A percentile compares a stretch with the other conserved stretches of the same genome.
Evolutionary conservation across 2,329 filamentous ascomycete genomes (phyloP).

Genomic region (Chalaropsis ovoidea): DNA sequence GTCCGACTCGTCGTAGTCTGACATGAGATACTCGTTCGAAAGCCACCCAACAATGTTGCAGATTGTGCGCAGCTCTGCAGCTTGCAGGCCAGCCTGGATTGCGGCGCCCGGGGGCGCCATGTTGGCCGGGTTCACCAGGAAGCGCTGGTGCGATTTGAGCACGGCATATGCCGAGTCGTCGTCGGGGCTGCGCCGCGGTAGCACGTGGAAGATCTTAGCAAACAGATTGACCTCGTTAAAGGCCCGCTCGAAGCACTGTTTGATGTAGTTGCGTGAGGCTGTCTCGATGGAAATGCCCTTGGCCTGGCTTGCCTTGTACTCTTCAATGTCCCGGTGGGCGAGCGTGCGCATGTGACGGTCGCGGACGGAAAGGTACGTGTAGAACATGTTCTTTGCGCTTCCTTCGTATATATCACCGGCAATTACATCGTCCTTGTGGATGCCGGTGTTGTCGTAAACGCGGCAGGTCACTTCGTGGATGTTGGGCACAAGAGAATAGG

Average conservation of each 20-base stretch:
- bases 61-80: constrained; percentile 40
- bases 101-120: constrained; percentile 43
- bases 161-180: constrained; percentile 42
- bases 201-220: constrained; percentile 45
- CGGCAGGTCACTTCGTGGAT: constrained; percentile 43
- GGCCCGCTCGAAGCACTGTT: constrained; percentile 50
- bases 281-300: constrained; percentile 44
- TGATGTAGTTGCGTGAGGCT: constrained; percentile 48
- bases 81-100: constrained; percentile 42
- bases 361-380: constrained; percentile 43
- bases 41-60: constrained; percentile 50
- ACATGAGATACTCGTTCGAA: constrained; percentile 46
- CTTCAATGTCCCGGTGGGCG: constrained; percentile 44
- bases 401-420: constrained; percentile 45
- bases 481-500: constrained; percentile 47
- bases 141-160: constrained; percentile 42
- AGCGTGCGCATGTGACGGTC: constrained; percentile 46
- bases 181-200: constrained; percentile 43
- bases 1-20: constrained; percentile 49
- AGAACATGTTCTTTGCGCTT: constrained; percentile 46
- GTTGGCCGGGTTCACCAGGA: constrained; percentile 46
- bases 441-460: constrained; percentile 45
- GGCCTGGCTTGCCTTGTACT: constrained; percentile 42
- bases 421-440: constrained; percentile 35
- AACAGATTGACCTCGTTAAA: constrained; percentile 47